These are phyloP conservation scores for Microascus cirrosus DNA, from an alignment of 2,329 filamentous ascomycete genomes.

Conservation along the genomic window DNA sequence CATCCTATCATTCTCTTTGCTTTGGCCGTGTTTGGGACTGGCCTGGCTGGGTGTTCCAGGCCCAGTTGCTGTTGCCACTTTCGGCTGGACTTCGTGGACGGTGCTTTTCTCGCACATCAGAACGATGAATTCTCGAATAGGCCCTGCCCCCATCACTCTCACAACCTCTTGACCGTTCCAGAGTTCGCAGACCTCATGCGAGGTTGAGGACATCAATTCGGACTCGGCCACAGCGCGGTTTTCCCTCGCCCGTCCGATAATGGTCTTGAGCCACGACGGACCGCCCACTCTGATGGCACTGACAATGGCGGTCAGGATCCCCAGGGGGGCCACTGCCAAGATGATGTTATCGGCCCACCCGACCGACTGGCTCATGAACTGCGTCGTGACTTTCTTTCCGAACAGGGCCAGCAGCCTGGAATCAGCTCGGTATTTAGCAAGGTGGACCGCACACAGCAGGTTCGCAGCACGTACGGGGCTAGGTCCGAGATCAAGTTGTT, in stretches of 20 bases:
- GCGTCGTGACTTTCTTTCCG: conserved; percentile 32
- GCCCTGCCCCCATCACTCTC: conserved; percentile 19
- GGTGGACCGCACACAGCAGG: neutral
- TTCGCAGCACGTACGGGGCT: conserved; percentile 5
- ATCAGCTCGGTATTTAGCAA: too few species aligned
- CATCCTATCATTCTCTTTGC: too few species aligned
- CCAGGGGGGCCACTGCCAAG: conserved; percentile 22
- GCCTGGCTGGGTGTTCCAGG: too few species aligned
- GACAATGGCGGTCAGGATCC: conserved; percentile 25
- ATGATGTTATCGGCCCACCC: conserved; percentile 12
- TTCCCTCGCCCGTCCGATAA: conserved; percentile 27
- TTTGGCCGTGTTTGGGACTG: too few species aligned
- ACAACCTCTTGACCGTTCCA: conserved; percentile 19
- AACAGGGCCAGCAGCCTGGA: conserved; percentile 20
- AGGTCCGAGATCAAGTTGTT: conserved; percentile 11
- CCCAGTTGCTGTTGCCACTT: too few species aligned
- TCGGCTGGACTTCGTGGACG: too few species aligned
- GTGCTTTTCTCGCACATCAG: too few species aligned
- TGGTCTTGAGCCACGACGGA: conserved; percentile 17
- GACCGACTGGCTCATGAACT: conserved; percentile 29
- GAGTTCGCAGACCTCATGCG: conserved; percentile 24
- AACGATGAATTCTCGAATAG: conserved; percentile 20
- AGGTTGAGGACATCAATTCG: conserved; percentile 28
- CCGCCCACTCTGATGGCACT: conserved; percentile 20
- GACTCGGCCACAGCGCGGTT: conserved; percentile 18